These are phyloP conservation scores for Prillingera fragicola DNA, from an alignment of 1,284 basidiomycete species.

Conservation along the genomic window DNA sequence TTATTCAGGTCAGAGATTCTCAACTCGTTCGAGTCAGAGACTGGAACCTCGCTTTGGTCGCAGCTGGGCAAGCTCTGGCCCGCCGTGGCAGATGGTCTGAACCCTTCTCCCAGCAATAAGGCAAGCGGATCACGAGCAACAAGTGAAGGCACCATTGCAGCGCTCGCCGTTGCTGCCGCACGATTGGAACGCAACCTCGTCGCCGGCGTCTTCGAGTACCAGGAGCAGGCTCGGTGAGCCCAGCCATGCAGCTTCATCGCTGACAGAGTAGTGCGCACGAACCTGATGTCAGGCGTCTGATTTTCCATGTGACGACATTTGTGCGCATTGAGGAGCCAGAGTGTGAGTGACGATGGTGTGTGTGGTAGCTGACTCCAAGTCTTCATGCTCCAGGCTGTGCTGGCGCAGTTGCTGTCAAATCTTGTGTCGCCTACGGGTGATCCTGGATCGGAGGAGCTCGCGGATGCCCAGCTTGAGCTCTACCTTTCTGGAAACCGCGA, in stretches of 20 bases:
- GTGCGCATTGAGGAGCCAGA: slow-evolving; percentile 32
- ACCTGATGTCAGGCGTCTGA: slow-evolving; percentile 21
- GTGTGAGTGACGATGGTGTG: slow-evolving; percentile 24
- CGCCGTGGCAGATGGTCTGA: slow-evolving; percentile 2
- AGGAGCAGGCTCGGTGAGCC: slow-evolving; percentile 29
- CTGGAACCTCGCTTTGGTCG: slow-evolving; percentile 3
- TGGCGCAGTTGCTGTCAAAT: slow-evolving; percentile 42
- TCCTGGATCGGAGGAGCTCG: slow-evolving; percentile 13
- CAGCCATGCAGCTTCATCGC: no score
- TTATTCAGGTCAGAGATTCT: slow-evolving; percentile 20
- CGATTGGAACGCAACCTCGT: slow-evolving; percentile 42
- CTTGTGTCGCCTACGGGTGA: slow-evolving; percentile 33
- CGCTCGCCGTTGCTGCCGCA: slow-evolving; percentile 25
- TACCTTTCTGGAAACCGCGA: slow-evolving; percentile 37
- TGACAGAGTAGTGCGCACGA: slow-evolving; percentile 20
- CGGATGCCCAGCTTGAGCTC: slow-evolving; percentile 17
- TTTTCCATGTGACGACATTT: slow-evolving; percentile 42
- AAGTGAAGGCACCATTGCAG: slow-evolving; percentile 20
- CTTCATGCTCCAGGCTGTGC: slow-evolving; percentile 31
- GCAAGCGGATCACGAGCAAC: slow-evolving; percentile 2
- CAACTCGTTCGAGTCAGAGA: slow-evolving; percentile 15
- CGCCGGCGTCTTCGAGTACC: slow-evolving; percentile 30
- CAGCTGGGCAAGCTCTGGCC: slow-evolving; percentile 8
- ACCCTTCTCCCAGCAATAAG: background rate
- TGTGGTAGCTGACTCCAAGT: slow-evolving; percentile 19